Base-by-base conservation (phyloP, 2,329 filamentous ascomycete genomes). In the Hypomyces rosellus region DNA sequence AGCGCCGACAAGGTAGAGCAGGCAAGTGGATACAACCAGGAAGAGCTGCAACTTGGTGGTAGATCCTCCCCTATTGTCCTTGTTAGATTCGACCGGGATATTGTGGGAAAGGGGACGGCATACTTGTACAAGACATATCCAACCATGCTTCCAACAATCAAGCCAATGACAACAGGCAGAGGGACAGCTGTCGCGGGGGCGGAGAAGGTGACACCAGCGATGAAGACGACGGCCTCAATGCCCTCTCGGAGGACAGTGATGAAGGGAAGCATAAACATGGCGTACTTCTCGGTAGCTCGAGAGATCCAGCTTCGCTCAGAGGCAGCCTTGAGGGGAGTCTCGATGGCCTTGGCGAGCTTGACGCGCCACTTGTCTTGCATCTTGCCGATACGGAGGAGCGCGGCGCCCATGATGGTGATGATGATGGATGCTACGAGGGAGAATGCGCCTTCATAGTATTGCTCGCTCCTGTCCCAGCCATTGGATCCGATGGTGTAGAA, bases 211-310 rank as follows among this genome's bases (percentile, higher is more conserved):
- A 96, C 89, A 16, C 89, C 90, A 14, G 88, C 88, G 48, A 95
- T 82, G 66, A 95, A 95, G 20, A 95, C 80, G 34, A 95, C 85
- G 1, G 86, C 88, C 65, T 96, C 90, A 30, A 95, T 79, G 3
- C 89, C 90, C 66, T 95, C 89, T 34, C 90, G 77, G 13, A 95
- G 71, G n/a, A 93, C 86, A 0, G 89, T 95, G 63, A 95, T 77
- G 68, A 95, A 95, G 1, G 90, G 90, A 49, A 95, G 73, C 42
- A 88, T 68, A 65, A 95, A 93, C 86, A 95, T 89, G 62, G 84
- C 82, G 63, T 95, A 93, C 66, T 87, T 89, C 66, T 91, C 85
- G 16, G 75, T 69, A 70, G 80, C 87, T 49, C 72, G 69, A 68
- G 86, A 86, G 55, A 90, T 46, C 61, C 72, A 71, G 20, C 63